Evolutionary conservation across 2,329 filamentous ascomycete genomes (phyloP), one percentile per base, ranked within the genome.

Genomic region (Penicillium occitanis): DNA sequence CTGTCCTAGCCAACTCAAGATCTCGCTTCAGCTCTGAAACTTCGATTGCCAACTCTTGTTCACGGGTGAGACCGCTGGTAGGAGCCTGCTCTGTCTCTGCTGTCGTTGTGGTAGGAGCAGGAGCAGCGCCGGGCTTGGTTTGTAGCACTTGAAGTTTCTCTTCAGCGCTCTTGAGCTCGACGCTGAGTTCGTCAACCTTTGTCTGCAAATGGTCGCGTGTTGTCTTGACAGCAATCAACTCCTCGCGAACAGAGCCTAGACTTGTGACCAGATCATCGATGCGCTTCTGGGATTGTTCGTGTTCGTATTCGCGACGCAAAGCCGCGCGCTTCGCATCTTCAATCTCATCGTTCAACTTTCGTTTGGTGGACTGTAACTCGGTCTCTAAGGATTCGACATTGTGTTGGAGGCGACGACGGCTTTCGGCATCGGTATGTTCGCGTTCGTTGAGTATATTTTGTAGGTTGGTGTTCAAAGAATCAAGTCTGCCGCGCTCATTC

Each of bases 401-500:
- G 14, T 84, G 81, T 73, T 97, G 92, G 0, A 96, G 82, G 69
- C 93, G 88, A 64, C 94, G 90, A 70, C 91, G 88, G 25, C 85
- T 88, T 77, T 99, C 95, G 0, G 90, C 87, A 66, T 97, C 93
- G 1, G 88, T 83, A 59, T 95, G 86, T 72, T 96, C 93, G 46
- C 93, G 91, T 79, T 99, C 94, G 72, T 97, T 98, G 70, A 96
- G 89, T 40, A 98, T 84, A 17, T 88, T 93, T 73, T 98, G 94
- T 60, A 97, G 87, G 63, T 91, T 93, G 3, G 90, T 87, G 55
- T 97, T 87, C 37, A 97, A 84, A 65, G 88, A 89, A 78, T 94
- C 96, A 4, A 98, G 85, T 35, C 93, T 87, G 55, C 89, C 87
- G 70, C 93, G 91, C 76, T 99, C 95, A 67, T 96, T 91, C 50